A percentile compares a stretch with the other conserved stretches of the same genome.
phyloP scores from a whole-genome alignment of 1,284 basidiomycete species.

The Calocybe gambosa region DNA sequence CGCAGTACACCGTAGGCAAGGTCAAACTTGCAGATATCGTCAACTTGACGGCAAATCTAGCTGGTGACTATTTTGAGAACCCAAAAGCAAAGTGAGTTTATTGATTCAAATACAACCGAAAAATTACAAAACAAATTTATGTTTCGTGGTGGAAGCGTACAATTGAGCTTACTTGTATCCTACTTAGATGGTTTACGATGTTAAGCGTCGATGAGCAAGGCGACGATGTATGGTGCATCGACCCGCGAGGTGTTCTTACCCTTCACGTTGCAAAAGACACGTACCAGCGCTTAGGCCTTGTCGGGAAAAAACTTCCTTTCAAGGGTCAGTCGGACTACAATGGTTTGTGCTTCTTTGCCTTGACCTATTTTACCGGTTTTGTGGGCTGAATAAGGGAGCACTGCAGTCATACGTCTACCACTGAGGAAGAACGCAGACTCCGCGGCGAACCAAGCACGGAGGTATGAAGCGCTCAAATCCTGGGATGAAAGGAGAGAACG shows the following conservation, averaged over 20 bases:
- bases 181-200: conserved; percentile 28
- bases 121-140: too few relatives aligned
- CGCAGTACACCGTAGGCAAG: conserved; percentile 33
- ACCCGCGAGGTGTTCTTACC: conserved; percentile 49
- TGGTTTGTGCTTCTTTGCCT: conserved; percentile 32
- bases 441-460: conserved; percentile 25
- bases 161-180: not conserved
- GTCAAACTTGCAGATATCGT: conserved; percentile 38
- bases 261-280: conserved; percentile 47
- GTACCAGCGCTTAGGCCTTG: conserved; percentile 53
- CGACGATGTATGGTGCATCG: conserved; percentile 61
- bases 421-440: conserved; percentile 32
- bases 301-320: conserved; percentile 45
- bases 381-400: not conserved
- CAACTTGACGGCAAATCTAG: conserved; percentile 1
- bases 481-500: conserved; percentile 35
- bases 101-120: too few relatives aligned
- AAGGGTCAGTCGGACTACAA: conserved; percentile 39
- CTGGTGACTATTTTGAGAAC: conserved; percentile 3
- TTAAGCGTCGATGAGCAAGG: conserved; percentile 28
- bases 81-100: conserved; percentile 6
- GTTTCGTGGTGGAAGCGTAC: not conserved
- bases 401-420: conserved; percentile 39
- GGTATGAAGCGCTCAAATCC: conserved; percentile 28
- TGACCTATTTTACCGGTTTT: not conserved